These are phyloP conservation scores for Naegleria fowleri DNA, from an alignment of 208 protist species.

Conservation along the genomic window DNA sequence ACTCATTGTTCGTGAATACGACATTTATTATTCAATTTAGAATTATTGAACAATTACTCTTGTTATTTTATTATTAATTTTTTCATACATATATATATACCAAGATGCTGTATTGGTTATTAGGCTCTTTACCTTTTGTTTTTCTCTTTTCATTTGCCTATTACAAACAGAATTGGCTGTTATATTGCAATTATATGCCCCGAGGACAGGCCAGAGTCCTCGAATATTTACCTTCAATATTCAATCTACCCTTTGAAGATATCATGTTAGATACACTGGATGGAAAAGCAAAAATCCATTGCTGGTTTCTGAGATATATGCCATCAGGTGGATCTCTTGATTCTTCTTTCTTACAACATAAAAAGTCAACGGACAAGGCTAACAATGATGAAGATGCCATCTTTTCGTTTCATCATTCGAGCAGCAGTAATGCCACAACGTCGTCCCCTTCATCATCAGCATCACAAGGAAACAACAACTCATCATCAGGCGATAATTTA, in stretches of 20 bases:
- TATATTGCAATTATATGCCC: slow-evolving; percentile 5
- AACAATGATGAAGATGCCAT: neutral
- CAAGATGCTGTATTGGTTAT: neutral
- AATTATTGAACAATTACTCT: neutral
- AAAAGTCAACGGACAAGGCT: neutral
- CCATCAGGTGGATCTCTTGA: neutral
- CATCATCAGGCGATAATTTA: no score
- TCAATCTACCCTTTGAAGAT: slow-evolving; percentile 26
- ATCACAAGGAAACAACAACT: neutral
- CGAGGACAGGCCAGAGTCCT: neutral
- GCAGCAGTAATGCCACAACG: neutral
- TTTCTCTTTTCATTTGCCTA: neutral
- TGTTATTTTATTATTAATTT: neutral
- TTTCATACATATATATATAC: no score
- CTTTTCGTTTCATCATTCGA: neutral
- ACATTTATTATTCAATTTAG: no score
- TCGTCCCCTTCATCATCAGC: no score
- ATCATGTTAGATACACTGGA: neutral
- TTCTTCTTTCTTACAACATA: neutral
- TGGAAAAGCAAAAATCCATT: slow-evolving; percentile 7
- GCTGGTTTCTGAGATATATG: slow-evolving; percentile 13
- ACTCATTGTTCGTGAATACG: no score
- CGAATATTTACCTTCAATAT: slow-evolving; percentile 16
- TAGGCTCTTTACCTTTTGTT: neutral
- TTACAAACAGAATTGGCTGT: slow-evolving; percentile 1